A percentile compares a stretch with the other conserved stretches of the same genome.
Evolutionary conservation across 2,329 filamentous ascomycete species (phyloP).

Genomic region (Amesomyces nigricolor): DNA sequence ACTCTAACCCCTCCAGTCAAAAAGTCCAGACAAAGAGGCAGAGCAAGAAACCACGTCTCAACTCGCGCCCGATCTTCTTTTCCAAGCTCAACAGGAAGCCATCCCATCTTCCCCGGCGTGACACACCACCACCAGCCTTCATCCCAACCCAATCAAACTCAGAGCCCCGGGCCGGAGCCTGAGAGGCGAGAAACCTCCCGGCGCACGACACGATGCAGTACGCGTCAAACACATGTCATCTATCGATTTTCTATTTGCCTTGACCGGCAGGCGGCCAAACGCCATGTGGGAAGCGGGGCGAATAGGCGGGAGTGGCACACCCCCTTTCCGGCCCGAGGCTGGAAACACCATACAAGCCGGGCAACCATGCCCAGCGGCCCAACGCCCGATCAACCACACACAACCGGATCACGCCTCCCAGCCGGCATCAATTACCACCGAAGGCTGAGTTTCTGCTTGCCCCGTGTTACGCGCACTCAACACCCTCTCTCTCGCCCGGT

Average conservation of each 20-base stretch:
- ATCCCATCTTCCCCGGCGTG: neutral
- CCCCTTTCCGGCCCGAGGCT: conserved; percentile 1
- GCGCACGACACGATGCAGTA: conserved; percentile 6
- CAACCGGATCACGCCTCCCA: neutral
- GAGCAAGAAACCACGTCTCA: neutral
- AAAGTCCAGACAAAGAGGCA: neutral
- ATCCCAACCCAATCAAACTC: conserved; percentile 2
- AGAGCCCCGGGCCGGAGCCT: neutral
- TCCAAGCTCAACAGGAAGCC: neutral
- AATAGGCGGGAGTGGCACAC: neutral
- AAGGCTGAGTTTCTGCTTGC: neutral
- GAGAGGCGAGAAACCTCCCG: neutral
- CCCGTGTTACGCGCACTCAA: neutral
- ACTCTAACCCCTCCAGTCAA: neutral
- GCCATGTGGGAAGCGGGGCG: conserved; percentile 1
- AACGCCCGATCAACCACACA: conserved; percentile 4
- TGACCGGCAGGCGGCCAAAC: neutral
- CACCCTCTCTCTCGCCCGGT: neutral
- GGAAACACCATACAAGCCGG: conserved; percentile 4
- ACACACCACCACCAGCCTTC: neutral
- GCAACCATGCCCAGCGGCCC: neutral
- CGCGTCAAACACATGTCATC: neutral
- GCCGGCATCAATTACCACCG: neutral
- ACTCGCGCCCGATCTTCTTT: neutral
- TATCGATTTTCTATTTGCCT: neutral